These are phyloP conservation scores for Neurospora hispaniola DNA, from an alignment of 495 filamentous ascomycete genomes.

Conservation along the genomic window DNA sequence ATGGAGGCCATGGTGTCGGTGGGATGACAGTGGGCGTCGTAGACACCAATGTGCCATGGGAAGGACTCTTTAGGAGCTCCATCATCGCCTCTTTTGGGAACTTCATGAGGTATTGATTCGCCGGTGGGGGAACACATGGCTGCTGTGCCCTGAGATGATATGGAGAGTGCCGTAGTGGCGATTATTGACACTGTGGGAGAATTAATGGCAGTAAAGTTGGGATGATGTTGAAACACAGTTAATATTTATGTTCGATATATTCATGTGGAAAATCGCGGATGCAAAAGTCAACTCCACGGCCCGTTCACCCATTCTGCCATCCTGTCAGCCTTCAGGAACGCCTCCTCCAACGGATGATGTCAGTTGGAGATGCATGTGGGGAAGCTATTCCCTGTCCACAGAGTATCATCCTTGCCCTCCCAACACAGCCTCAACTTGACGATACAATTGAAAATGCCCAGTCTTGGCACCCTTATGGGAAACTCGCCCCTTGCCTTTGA, in stretches of 20 bases:
- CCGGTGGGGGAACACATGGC: slow-evolving; percentile 12
- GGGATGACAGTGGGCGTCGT: slow-evolving; percentile 95
- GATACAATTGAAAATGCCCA: background rate
- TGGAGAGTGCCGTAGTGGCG: background rate
- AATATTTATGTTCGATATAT: background rate
- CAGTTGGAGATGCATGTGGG: background rate
- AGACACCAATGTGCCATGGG: slow-evolving; percentile 79
- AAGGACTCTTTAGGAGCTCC: slow-evolving; percentile 28
- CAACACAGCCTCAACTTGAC: background rate
- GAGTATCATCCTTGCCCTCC: background rate
- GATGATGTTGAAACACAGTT: background rate
- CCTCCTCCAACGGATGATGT: background rate
- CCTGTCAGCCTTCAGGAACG: background rate
- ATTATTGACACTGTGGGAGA: background rate
- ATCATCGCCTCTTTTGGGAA: background rate
- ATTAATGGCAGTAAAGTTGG: background rate
- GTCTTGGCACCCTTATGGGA: background rate
- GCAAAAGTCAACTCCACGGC: background rate
- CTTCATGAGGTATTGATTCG: background rate
- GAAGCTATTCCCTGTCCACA: background rate
- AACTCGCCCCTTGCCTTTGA: background rate
- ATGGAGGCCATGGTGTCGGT: slow-evolving; percentile 83
- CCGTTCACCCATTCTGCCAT: background rate
- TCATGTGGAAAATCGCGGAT: background rate
- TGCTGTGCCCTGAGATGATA: background rate